Evolutionary conservation across 768 basidiomycete genomes (phyloP).

Genomic region (Suillus subaureus): DNA sequence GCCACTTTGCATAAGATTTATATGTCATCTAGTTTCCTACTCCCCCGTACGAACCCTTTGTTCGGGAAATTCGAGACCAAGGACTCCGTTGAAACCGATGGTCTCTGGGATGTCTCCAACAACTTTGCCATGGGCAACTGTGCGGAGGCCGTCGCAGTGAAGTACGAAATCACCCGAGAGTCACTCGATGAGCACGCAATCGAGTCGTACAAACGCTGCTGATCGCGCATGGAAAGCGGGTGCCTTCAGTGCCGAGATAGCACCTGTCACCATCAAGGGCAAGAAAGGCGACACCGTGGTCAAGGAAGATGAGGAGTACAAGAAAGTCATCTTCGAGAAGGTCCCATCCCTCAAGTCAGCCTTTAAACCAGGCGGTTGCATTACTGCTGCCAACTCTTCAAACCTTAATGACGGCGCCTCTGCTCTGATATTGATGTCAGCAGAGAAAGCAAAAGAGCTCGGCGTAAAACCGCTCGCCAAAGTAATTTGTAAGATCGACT

Average conservation of each 20-base stretch:
- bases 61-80: constrained; percentile 89
- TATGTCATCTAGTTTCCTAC: constrained; percentile 59
- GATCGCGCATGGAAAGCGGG: constrained; percentile 91
- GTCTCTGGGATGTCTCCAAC: constrained; percentile 97
- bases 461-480: constrained; percentile 90
- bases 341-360: constrained; percentile 85
- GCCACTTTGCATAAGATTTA: constrained; percentile 4
- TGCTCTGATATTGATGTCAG: constrained; percentile 92
- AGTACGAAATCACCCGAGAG: constrained; percentile 82
- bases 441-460: constrained; percentile 88
- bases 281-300: constrained; percentile 93
- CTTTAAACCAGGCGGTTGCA: constrained; percentile 86
- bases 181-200: constrained; percentile 89
- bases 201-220: constrained; percentile 92
- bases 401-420: constrained; percentile 95
- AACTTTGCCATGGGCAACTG: constrained; percentile 99
- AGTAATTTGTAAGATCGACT: constrained; percentile 74
- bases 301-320: constrained; percentile 97
- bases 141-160: constrained; percentile 82
- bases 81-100: constrained; percentile 90
- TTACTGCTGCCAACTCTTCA: constrained; percentile 97
- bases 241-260: constrained; percentile 84
- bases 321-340: constrained; percentile 94
- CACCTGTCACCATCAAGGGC: constrained; percentile 87
- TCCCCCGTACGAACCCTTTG: constrained; percentile 76